Evolutionary conservation across 352 stramenopile species (phyloP), one percentile per base, ranked within the genome.

Genomic region (Blastocystis sp.): DNA sequence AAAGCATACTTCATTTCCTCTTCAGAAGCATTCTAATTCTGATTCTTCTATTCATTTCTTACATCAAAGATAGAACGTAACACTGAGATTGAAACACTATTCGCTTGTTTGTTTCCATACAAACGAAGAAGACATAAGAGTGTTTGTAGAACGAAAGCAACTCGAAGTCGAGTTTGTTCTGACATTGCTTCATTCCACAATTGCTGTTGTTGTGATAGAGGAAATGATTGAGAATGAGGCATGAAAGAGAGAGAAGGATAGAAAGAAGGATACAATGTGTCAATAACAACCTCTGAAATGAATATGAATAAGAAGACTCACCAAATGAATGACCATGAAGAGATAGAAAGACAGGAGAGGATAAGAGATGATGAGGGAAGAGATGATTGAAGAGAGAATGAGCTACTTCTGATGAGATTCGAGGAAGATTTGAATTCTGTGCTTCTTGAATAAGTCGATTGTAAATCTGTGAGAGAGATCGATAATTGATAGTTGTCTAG

Each of bases 101-200:
- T 65, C 24, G 16, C 16, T 16, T 27, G 5, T 35, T 80, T 80
- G 69, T 80, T 58, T 9, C 46, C 27, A 37, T 80, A 58, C 12
- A 80, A 32, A 21, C 69, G 69, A 11, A 80, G 39, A 12, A 80
- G 46, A n/a, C 35, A 80, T 7, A 80, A 52, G 0, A 80, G 51
- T 19, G 43, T 63, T 39, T 80, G 69, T 4, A 35, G 52, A 24
- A 58, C 46, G 46, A 80, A 80, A 6, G 46, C 43, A 27, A 80
- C 69, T n/a, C 69, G 69, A 37, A 65, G 46, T 1, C 46, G 69
- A 6, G 43, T 37, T 7, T 9, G 24, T 11, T 12, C 29, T 3
- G 21, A 9, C 7, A 80, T 24, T 9, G 56, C 14, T 9, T 21
- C 14, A 37, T 80, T 63, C 69, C 69, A 80, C 5, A 7, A 11